Evolutionary conservation across 306 rosid species (phyloP).

Genomic region (Carpinus fangiana): DNA sequence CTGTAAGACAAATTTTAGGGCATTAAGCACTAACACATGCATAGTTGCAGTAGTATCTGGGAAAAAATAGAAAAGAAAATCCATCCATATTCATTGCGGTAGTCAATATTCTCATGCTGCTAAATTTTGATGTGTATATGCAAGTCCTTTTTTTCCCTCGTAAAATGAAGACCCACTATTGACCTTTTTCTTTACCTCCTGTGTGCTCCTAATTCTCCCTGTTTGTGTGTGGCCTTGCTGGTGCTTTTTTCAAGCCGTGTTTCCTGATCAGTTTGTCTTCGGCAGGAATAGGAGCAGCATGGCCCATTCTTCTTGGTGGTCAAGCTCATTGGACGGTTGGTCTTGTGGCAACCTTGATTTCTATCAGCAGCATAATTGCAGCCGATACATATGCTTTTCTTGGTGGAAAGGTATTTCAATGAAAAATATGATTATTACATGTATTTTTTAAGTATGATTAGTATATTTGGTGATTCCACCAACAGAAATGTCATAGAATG

Average conservation of each 20-base stretch:
- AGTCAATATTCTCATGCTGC: background rate
- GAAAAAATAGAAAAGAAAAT: background rate
- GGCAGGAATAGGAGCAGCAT: conserved; percentile 47
- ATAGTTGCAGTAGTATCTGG: background rate
- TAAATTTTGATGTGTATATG: background rate
- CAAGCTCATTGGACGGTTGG: conserved; percentile 95
- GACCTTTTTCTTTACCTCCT: background rate
- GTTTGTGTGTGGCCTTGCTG: background rate
- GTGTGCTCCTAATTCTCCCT: background rate
- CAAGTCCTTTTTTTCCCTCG: background rate
- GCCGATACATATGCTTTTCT: conserved; percentile 90
- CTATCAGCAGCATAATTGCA: conserved; percentile 82
- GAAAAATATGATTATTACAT: conserved; percentile 8
- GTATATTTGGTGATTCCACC: conserved; percentile 11
- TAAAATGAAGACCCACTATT: background rate
- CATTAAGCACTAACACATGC: background rate
- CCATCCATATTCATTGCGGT: background rate
- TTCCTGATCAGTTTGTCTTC: conserved; percentile 7
- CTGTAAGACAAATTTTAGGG: background rate
- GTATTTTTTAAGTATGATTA: background rate
- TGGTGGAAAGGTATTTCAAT: conserved; percentile 83
- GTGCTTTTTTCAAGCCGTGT: background rate
- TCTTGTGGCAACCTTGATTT: conserved; percentile 88
- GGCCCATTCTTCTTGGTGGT: conserved; percentile 61
- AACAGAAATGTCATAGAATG: background rate